Evolutionary conservation across 371 early-diverging fungal genomes (phyloP).

Genomic region (Actinomucor elegans): DNA sequence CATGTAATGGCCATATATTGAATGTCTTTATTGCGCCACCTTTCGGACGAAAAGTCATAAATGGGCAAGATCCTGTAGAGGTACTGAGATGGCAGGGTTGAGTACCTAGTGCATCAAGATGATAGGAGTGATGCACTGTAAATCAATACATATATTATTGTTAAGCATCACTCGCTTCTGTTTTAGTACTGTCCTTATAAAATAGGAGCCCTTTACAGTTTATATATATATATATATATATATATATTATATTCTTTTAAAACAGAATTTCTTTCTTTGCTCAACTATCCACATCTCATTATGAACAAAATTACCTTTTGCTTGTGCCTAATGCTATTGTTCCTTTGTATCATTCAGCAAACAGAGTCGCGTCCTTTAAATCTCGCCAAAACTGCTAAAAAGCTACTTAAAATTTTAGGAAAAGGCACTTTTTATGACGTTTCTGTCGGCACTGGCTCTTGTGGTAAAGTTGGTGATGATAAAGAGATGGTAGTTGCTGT

Average conservation of each 20-base stretch:
- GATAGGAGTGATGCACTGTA: constrained; percentile 5
- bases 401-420: constrained; percentile 9
- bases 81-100: too few species aligned
- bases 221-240: too few species aligned
- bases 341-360: background rate
- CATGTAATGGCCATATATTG: too few species aligned
- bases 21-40: background rate
- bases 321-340: background rate
- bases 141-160: constrained; percentile 5
- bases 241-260: too few species aligned
- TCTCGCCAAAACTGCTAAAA: constrained; percentile 1
- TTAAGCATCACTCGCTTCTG: too few species aligned
- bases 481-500: constrained; percentile 24
- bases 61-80: too few species aligned
- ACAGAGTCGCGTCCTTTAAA: constrained; percentile 8
- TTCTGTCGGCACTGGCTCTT: constrained; percentile 17
- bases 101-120: too few species aligned
- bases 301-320: constrained; percentile 9
- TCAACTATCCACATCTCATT: background rate
- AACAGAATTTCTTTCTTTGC: background rate
- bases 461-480: constrained; percentile 9
- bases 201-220: too few species aligned
- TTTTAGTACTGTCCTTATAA: too few species aligned
- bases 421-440: constrained; percentile 26
- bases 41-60: background rate